Evolutionary conservation across 1,284 basidiomycete genomes (phyloP).

Genomic region (Hemileia vastatrix): DNA sequence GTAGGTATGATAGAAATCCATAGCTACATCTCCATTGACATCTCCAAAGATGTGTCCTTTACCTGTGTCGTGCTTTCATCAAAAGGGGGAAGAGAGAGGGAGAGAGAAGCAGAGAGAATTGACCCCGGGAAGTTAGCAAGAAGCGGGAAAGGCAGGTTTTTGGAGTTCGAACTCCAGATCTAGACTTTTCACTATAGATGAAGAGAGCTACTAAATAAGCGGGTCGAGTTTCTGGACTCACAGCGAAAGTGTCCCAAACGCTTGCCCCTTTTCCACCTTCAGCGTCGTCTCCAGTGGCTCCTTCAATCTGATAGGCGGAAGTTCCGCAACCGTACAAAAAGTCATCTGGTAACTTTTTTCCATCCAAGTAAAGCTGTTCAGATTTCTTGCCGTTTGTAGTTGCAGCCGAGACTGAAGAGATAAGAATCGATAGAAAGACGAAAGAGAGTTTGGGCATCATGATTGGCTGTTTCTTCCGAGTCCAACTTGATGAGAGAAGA

Average conservation of each 20-base stretch:
- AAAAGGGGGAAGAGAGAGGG: too few species aligned
- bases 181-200: too few species aligned
- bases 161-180: too few species aligned
- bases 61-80: slow-evolving; percentile 10
- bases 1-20: slow-evolving; percentile 26
- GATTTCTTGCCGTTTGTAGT: not conserved
- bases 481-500: too few species aligned
- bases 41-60: slow-evolving; percentile 8
- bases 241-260: slow-evolving; percentile 23
- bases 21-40: slow-evolving; percentile 13
- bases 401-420: not conserved
- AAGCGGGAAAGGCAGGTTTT: too few species aligned
- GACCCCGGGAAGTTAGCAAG: too few species aligned
- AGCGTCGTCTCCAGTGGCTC: slow-evolving; percentile 8
- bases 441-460: not conserved
- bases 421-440: not conserved
- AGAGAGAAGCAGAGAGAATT: too few species aligned
- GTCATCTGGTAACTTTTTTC: slow-evolving; percentile 8
- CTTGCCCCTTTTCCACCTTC: slow-evolving; percentile 14
- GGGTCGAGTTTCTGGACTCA: too few species aligned
- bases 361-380: not conserved
- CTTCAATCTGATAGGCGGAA: slow-evolving; percentile 26
- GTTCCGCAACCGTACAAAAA: slow-evolving; percentile 24
- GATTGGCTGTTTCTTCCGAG: too few species aligned
- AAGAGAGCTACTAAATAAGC: too few species aligned